Evolutionary conservation across 2,329 filamentous ascomycete genomes (phyloP), one percentile per base, ranked within the genome.

Genomic region (Verticillium isaacii): DNA sequence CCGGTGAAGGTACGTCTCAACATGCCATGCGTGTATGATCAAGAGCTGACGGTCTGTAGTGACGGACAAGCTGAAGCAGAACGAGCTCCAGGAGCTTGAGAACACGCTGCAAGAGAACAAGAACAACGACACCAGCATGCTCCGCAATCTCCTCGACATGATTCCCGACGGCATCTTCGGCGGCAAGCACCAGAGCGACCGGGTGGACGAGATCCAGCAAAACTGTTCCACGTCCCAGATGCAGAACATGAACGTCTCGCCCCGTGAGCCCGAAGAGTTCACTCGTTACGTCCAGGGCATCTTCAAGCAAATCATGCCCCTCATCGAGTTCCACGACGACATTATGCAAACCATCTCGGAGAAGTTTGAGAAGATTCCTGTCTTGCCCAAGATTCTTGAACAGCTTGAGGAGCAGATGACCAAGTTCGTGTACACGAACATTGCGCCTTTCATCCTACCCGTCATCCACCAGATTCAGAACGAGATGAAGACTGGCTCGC

Each of bases 261-360:
- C 92, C 6, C 87, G 88, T 60, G 83, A 95, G 61, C 91, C 93
- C 1, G 93, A 97, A 73, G 90, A 91, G 68, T 96, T 92, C 77
- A 92, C 92, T 15, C 71, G 74, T n/a, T 91, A 96, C 72, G 80
- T 96, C 68, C 81, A 88, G 66, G 82, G 91, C 64, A 81, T 93
- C 58, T 90, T 89, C 67, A 79, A 84, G 72, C 89, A 96, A 74
- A 89, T 97, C 67, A 94, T 94, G 80, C 93, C 94, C 1, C 90
- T 92, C 65, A 89, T 97, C 63, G 84, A 96, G 73, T 96, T 93
- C 81, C 93, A 97, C 70, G 93, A 97, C 72, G 87, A 94, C 58
- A 80, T 97, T 63, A 88, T 97, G 83, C 88, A 94, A 78, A 79
- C 77, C 59, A 93, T 97, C 69, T 85, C 86, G 56, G 81, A 89